phyloP scores from a whole-genome alignment of 164 flowering plant species.

The Dillenia suffruticosa region DNA sequence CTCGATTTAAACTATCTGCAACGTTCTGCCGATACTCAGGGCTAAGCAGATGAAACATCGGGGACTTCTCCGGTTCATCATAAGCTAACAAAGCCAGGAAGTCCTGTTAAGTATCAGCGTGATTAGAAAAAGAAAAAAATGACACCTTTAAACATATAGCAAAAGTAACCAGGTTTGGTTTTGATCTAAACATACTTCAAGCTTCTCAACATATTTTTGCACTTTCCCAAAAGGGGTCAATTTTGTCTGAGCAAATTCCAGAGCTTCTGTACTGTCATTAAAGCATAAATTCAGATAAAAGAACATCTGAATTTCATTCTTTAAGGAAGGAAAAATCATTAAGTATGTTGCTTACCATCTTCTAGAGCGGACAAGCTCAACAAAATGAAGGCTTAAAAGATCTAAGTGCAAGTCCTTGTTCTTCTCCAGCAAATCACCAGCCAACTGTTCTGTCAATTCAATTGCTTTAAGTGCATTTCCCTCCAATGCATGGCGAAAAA shows the following conservation, averaged over 20 bases:
- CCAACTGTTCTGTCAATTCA: constrained; percentile 76
- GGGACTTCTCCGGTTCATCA: constrained; percentile 92
- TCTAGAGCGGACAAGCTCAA: constrained; percentile 71
- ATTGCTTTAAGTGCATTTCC: constrained; percentile 87
- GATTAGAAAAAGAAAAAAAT: background rate
- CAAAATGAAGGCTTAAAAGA: constrained; percentile 93
- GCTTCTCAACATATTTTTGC: constrained; percentile 69
- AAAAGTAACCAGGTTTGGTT: background rate
- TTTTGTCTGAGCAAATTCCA: constrained; percentile 80
- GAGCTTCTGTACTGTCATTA: constrained; percentile 87
- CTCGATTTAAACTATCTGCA: constrained; percentile 79
- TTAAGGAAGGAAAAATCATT: background rate
- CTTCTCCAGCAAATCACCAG: constrained; percentile 61
- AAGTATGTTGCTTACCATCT: constrained; percentile 52
- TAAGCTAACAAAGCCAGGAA: constrained; percentile 88
- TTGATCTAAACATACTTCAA: constrained; percentile 58
- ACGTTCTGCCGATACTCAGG: constrained; percentile 69
- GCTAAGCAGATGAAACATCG: constrained; percentile 88
- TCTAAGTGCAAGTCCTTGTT: constrained; percentile 90
- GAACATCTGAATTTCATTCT: background rate
- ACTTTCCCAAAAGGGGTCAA: constrained; percentile 79
- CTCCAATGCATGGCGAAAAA: constrained; percentile 61
- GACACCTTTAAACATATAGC: background rate
- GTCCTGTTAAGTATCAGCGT: constrained; percentile 43
- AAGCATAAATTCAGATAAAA: constrained; percentile 9